A percentile compares a stretch with the other conserved stretches of the same genome.
Evolutionary conservation across 192 early-diverging fungal genomes (phyloP).

Genomic region (Gamsiella multidivaricata): DNA sequence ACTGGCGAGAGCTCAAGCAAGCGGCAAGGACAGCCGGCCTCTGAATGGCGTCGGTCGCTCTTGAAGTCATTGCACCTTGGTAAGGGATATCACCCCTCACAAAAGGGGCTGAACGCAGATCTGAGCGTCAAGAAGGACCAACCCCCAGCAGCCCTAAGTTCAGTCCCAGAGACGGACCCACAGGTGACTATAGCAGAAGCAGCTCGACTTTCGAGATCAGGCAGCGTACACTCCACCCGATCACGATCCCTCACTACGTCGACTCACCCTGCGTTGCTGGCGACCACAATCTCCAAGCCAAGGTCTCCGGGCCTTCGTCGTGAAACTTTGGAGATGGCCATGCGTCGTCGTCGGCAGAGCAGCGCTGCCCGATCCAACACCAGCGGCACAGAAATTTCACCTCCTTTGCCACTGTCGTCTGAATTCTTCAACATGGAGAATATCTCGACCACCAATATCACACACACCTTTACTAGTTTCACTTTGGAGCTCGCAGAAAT

Average conservation of each 20-base stretch:
- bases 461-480: slow-evolving; percentile 48
- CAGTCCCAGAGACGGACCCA: neutral
- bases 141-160: neutral
- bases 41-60: slow-evolving; percentile 40
- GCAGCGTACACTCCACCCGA: slow-evolving; percentile 13
- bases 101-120: neutral
- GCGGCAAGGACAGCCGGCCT: neutral
- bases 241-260: slow-evolving; percentile 28
- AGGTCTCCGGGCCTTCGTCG: slow-evolving; percentile 25
- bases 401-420: slow-evolving; percentile 9
- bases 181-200: neutral
- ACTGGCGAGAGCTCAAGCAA: neutral
- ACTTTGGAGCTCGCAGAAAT: slow-evolving; percentile 46
- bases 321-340: slow-evolving; percentile 50
- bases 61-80: slow-evolving; percentile 38
- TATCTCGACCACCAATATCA: slow-evolving; percentile 31
- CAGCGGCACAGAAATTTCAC: neutral
- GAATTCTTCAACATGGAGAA: slow-evolving; percentile 38
- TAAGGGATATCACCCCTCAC: slow-evolving; percentile 7
- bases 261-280: slow-evolving; percentile 36
- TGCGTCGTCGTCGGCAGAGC: slow-evolving; percentile 35
- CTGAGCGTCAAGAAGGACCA: neutral
- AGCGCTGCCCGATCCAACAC: slow-evolving; percentile 35
- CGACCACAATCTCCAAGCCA: slow-evolving; percentile 24
- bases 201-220: slow-evolving; percentile 8